Percentiles rank a stretch among this genome's conserved stretches.
phyloP scores from a whole-genome alignment of 2,329 filamentous ascomycete species.

The Exophiala sp. region DNA sequence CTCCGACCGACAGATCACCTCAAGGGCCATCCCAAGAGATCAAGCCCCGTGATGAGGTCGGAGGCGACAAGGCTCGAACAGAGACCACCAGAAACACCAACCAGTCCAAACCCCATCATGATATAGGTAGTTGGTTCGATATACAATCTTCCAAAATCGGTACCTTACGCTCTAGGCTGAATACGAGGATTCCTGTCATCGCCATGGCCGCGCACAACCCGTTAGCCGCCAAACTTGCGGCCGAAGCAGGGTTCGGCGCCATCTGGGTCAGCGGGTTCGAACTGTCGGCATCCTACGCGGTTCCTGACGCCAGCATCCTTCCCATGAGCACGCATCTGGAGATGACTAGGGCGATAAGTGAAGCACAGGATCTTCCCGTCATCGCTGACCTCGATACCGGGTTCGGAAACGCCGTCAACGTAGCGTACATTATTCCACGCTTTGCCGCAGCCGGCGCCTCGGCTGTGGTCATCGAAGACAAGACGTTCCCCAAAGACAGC shows the following conservation, averaged over 20 bases:
- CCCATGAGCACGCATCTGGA: conserved; percentile 10
- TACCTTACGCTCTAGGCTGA: no score
- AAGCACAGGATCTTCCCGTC: conserved; percentile 33
- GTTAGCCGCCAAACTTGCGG: conserved; percentile 11
- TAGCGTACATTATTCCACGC: conserved; percentile 44
- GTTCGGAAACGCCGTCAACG: conserved; percentile 45
- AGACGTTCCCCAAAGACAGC: conserved; percentile 16
- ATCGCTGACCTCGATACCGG: conserved; percentile 52
- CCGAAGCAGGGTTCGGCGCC: conserved; percentile 12
- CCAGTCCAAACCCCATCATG: no score
- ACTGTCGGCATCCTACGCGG: conserved; percentile 14
- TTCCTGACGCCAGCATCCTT: conserved; percentile 18
- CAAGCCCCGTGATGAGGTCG: no score
- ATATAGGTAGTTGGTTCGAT: no score
- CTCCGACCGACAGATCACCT: no score
- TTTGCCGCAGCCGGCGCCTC: conserved; percentile 51
- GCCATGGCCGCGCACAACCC: conserved; percentile 16
- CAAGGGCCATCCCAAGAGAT: no score
- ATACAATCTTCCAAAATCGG: no score
- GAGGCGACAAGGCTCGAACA: no score
- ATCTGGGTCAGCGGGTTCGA: conserved; percentile 20
- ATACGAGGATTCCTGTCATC: no score
- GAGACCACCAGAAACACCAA: no score
- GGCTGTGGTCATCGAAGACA: conserved; percentile 52
- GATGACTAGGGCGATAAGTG: conserved; percentile 8